These are phyloP conservation scores for Gossypium aridum DNA, from an alignment of 441 rosid species.

Conservation along the genomic window DNA sequence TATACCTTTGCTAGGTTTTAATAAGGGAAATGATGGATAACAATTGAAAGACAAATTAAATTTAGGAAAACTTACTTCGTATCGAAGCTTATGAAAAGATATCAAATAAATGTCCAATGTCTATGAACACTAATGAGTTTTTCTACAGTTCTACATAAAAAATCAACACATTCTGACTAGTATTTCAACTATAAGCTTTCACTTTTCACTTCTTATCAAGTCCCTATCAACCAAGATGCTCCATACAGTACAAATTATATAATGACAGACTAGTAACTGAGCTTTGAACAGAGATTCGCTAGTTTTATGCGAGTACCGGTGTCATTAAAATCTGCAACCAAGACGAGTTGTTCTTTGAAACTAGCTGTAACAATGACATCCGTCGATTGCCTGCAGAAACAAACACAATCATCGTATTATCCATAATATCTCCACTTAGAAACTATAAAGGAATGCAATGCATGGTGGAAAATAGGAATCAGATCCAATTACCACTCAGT, in stretches of 20 bases:
- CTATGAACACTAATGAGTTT: background rate
- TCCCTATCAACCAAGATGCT: background rate
- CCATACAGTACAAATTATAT: background rate
- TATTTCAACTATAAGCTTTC: background rate
- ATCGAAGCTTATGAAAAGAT: background rate
- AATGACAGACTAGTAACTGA: background rate
- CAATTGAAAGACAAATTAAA: too few relatives aligned
- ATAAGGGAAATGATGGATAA: too few relatives aligned
- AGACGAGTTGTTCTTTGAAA: background rate
- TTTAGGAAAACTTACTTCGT: background rate
- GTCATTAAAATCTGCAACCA: background rate
- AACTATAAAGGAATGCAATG: background rate
- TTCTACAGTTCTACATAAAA: background rate
- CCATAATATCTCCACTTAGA: too few relatives aligned
- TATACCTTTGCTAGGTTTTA: too few relatives aligned
- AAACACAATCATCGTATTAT: background rate
- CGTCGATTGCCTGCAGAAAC: slow-evolving; percentile 7
- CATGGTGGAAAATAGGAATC: background rate
- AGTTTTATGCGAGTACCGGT: background rate
- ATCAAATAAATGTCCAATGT: background rate
- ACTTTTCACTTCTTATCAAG: background rate
- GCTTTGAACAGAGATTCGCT: background rate
- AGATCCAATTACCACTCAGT: background rate
- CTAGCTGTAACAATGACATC: background rate
- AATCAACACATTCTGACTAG: background rate